phyloP scores from a whole-genome alignment of 202 grass and related monocot genomes.

The Saccharum hybrid region DNA sequence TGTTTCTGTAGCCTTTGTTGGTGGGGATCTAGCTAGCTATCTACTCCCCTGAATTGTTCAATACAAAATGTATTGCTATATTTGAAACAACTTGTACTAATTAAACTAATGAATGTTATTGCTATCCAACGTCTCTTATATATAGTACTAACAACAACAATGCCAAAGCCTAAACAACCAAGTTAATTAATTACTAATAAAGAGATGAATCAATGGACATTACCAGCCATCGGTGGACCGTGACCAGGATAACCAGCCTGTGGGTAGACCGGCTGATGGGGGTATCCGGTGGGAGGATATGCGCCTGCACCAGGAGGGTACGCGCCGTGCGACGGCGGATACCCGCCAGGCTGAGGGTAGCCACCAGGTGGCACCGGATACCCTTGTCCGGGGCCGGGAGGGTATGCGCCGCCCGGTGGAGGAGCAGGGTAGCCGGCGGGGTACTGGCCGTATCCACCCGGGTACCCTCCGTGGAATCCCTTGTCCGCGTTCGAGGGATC shows the following conservation, averaged over 20 bases:
- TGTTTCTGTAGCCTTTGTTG: no score
- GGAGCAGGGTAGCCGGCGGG: slow-evolving; percentile 30
- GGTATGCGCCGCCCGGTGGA: slow-evolving; percentile 27
- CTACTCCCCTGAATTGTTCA: no score
- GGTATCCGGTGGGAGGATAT: slow-evolving; percentile 29
- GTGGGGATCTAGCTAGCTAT: no score
- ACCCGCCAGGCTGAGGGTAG: slow-evolving; percentile 33
- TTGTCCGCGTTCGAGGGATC: not conserved
- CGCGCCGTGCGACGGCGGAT: not conserved
- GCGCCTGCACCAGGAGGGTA: not conserved
- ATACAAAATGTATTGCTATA: no score
- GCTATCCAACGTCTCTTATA: not conserved
- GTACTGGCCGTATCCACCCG: slow-evolving; percentile 40
- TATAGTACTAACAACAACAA: not conserved
- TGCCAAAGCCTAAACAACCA: not conserved
- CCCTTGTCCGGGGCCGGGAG: slow-evolving; percentile 9
- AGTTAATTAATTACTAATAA: not conserved
- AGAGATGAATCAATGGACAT: not conserved
- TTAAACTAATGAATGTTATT: not conserved
- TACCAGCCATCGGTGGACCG: slow-evolving; percentile 20
- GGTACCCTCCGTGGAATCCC: slow-evolving; percentile 38
- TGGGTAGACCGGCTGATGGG: not conserved
- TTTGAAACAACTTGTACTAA: no score
- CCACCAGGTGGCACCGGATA: slow-evolving; percentile 3
- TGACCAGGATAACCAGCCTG: slow-evolving; percentile 39